Percentiles rank a stretch among this genome's conserved stretches.
Conservation (phyloP, 768 basidiomycete genomes). For the Hypholoma sublateritium region DNA sequence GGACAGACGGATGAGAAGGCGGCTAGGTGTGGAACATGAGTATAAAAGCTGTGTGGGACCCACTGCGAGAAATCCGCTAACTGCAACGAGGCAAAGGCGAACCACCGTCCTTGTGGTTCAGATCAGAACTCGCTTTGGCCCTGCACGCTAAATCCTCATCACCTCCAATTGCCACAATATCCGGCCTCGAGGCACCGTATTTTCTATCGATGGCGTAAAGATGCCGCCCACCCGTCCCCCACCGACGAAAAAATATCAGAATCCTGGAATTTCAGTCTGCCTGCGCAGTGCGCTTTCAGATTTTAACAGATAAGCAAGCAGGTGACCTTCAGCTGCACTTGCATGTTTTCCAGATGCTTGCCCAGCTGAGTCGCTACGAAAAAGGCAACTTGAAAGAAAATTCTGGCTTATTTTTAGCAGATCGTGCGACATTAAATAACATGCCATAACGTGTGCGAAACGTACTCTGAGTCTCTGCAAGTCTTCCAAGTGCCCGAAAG, state of each 20-base stretch:
- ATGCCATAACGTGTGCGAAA: constrained; percentile 1
- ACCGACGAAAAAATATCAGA: no score
- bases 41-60: constrained; percentile 7
- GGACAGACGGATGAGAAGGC: not conserved
- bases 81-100: constrained; percentile 10
- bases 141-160: not conserved
- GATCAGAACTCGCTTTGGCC: not conserved
- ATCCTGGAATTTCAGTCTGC: no score
- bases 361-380: not conserved
- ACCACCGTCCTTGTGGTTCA: not conserved
- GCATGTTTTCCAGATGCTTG: not conserved
- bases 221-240: not conserved
- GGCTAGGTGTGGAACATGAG: not conserved
- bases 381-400: constrained; percentile 4
- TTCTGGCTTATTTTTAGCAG: not conserved
- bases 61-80: constrained; percentile 7
- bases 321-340: not conserved
- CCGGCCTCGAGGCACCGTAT: not conserved
- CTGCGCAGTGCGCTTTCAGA: no score
- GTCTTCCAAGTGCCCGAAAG: no score
- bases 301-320: not conserved
- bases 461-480: not conserved
- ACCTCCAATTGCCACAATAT: not conserved
- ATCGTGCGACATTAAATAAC: not conserved
- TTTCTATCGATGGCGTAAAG: not conserved